Evolutionary conservation across 768 basidiomycete species (phyloP), one percentile per base, ranked within the genome.

Genomic region (Porpolomopsis calyptriformis): DNA sequence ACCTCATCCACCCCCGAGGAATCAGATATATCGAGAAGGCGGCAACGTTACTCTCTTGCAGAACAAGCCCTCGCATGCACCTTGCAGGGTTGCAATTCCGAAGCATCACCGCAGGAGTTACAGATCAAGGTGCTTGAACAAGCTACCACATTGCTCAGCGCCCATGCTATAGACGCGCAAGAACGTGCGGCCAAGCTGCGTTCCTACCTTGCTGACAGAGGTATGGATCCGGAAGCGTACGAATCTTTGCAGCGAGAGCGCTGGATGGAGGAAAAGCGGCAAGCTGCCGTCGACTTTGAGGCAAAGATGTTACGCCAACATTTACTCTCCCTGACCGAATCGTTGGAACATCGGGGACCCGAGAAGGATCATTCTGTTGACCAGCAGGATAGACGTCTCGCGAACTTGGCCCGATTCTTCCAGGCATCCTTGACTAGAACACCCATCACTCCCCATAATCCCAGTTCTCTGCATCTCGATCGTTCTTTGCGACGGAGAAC

Each of bases 191-290:
- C 60, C 37, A 66, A 62, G 45, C 60, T 76, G 26, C 67, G 67
- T 11, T 52, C 53, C 16, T 50, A 65, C 35, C 62, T 75, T 14
- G 52, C 59, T 0, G 63, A 69, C 41, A 61, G 68, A 42, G 64
- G 63, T 37, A 39, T 61, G 4, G 68, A 73, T 6, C 69, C 70
- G 0, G 54, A 49, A 4, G 51, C 52, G 14, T 71, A 66, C 47
- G 57, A 60, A 47, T 49, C 64, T 7, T 57, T 73, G 33, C 68
- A 74, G 48, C 65, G 64, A 1, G 65, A 74, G 40, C 67, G 72
- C 24, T 77, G 74, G 75, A 61, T 69, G 59, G 70, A 72, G 49
- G 76, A 78, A 52, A 66, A 65, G 49, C 61, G 68, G 46, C 65
- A 66, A 45, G 44, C 51, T 24, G 63, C 58, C 18, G 62, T 64